These are phyloP conservation scores for Ochromonas danica DNA, from an alignment of 108 stramenopile genomes.

Conservation along the genomic window DNA sequence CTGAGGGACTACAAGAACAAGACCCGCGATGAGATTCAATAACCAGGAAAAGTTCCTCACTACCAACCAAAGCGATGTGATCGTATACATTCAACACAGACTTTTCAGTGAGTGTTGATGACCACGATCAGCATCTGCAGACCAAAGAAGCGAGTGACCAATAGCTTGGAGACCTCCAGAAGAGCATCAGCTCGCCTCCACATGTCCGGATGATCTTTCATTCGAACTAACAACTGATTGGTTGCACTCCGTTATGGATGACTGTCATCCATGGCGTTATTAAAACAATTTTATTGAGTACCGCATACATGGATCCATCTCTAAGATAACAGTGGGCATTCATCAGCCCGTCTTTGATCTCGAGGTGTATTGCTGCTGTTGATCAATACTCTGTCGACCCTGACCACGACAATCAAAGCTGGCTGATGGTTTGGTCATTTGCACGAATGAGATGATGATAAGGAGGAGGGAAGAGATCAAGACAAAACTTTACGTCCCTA, in stretches of 20 bases:
- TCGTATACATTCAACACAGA: slow-evolving; percentile 84
- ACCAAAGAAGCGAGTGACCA: slow-evolving; percentile 54
- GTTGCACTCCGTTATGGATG: slow-evolving; percentile 47
- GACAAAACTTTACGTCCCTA: no score
- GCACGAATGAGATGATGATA: no score
- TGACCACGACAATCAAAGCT: no score
- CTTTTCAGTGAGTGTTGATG: slow-evolving; percentile 59
- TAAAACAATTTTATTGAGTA: slow-evolving; percentile 56
- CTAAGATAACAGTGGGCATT: no score
- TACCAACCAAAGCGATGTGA: slow-evolving; percentile 63
- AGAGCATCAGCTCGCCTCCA: slow-evolving; percentile 55
- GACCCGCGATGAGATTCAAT: slow-evolving; percentile 71
- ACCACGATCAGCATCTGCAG: slow-evolving; percentile 54
- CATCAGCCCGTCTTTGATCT: no score
- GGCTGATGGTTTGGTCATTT: no score
- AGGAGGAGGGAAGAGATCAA: no score
- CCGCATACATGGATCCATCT: no score
- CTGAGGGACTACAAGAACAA: slow-evolving; percentile 78
- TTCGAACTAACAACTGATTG: slow-evolving; percentile 48
- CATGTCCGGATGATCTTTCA: slow-evolving; percentile 58
- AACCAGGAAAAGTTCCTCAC: slow-evolving; percentile 35
- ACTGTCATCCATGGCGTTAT: slow-evolving; percentile 51
- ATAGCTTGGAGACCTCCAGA: slow-evolving; percentile 50
- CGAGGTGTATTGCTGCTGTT: no score
- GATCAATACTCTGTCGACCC: no score